phyloP scores from a whole-genome alignment of 495 filamentous ascomycete genomes.

The Rostrohypoxylon terebratum region DNA sequence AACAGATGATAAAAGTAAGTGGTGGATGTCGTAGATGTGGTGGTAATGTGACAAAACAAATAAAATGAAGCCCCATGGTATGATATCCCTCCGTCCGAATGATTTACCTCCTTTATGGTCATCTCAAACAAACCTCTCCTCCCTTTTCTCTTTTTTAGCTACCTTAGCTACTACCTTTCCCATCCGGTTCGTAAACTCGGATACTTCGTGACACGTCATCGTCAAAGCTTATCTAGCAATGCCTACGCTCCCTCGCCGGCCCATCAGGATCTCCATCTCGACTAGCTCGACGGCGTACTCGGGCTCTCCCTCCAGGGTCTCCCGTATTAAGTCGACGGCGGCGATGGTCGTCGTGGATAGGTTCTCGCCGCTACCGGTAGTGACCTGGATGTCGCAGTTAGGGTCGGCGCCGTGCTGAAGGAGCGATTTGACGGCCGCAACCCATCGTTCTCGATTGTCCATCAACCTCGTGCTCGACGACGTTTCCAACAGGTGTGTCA shows the following conservation, averaged over 20 bases:
- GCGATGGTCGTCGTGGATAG: slow-evolving; percentile 42
- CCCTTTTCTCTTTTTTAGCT: background rate
- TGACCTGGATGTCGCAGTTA: slow-evolving; percentile 43
- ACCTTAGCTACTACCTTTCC: slow-evolving; percentile 4
- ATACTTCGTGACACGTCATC: slow-evolving; percentile 21
- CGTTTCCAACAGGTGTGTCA: slow-evolving; percentile 50
- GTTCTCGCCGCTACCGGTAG: slow-evolving; percentile 36
- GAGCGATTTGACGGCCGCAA: slow-evolving; percentile 48
- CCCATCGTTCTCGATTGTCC: slow-evolving; percentile 50
- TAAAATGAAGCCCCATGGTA: background rate
- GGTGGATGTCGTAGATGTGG: background rate
- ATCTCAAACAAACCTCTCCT: background rate
- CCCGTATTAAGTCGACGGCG: slow-evolving; percentile 48
- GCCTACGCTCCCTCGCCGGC: slow-evolving; percentile 45
- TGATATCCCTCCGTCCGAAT: background rate
- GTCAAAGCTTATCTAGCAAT: slow-evolving; percentile 35
- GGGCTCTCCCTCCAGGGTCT: slow-evolving; percentile 49
- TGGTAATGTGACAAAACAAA: slow-evolving; percentile 1
- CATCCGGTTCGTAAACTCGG: slow-evolving; percentile 8
- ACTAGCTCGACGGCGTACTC: slow-evolving; percentile 50
- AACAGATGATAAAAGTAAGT: background rate
- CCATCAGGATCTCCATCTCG: slow-evolving; percentile 48
- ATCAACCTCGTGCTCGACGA: slow-evolving; percentile 46
- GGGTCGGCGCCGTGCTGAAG: slow-evolving; percentile 49
- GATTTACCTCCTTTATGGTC: background rate